A percentile compares a stretch with the other conserved stretches of the same genome.
These are phyloP conservation scores for Coniferiporia sulphurascens DNA, from an alignment of 1,284 basidiomycete genomes.

Conservation along the genomic window DNA sequence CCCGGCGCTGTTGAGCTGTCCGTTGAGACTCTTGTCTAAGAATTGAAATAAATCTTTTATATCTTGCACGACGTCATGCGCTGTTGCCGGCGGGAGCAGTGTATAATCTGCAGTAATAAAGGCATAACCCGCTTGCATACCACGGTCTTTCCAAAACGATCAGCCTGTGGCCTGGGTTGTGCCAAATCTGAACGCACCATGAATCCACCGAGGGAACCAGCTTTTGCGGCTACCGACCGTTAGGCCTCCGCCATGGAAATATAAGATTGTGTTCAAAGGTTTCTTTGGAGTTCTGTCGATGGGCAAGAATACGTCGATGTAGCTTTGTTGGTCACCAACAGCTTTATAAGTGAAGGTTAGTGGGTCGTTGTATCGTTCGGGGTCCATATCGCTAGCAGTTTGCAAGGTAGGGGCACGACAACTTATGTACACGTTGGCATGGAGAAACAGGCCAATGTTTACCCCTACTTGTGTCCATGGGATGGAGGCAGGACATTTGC, in stretches of 20 bases:
- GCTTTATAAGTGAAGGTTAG: slow-evolving; percentile 23
- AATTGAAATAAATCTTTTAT: slow-evolving; percentile 50
- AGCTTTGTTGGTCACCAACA: slow-evolving; percentile 18
- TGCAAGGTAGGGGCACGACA: no score
- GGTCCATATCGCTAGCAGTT: no score
- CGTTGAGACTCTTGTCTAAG: slow-evolving; percentile 26
- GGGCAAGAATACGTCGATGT: slow-evolving; percentile 34
- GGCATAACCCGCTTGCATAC: slow-evolving; percentile 39
- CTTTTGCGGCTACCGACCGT: slow-evolving; percentile 50
- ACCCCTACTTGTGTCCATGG: no score
- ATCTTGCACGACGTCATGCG: slow-evolving; percentile 52
- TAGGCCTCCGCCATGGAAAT: slow-evolving; percentile 62
- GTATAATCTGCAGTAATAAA: slow-evolving; percentile 61
- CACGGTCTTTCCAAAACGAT: slow-evolving; percentile 34
- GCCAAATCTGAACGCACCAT: slow-evolving; percentile 32
- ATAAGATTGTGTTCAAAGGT: slow-evolving; percentile 43
- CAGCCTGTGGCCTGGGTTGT: neutral
- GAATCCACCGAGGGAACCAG: slow-evolving; percentile 60
- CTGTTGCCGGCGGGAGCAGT: slow-evolving; percentile 52
- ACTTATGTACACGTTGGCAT: no score
- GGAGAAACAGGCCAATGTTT: no score
- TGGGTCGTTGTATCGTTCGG: neutral
- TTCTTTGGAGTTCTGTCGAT: neutral
- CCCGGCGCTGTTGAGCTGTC: neutral
- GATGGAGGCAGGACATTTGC: no score